These are phyloP conservation scores for Colletotrichum tabaci DNA, from an alignment of 2,329 filamentous ascomycete species.

Conservation along the genomic window DNA sequence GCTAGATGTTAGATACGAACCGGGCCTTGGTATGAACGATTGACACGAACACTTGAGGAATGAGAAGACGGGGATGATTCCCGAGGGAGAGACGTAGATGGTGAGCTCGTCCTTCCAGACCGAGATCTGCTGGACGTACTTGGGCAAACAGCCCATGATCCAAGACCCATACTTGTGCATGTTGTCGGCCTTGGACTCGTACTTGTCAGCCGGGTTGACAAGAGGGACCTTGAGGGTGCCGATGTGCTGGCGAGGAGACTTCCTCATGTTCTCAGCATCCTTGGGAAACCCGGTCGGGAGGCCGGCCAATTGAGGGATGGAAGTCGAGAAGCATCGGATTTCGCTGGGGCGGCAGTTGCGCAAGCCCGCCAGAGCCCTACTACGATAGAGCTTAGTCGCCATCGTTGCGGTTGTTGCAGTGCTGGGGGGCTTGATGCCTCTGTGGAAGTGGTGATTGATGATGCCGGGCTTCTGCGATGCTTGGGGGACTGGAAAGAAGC, in stretches of 20 bases:
- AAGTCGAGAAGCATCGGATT: slow-evolving; percentile 44
- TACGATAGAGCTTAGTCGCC: slow-evolving; percentile 73
- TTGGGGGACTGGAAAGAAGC: slow-evolving; percentile 39
- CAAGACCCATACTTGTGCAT: slow-evolving; percentile 97
- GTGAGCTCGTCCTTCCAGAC: slow-evolving; percentile 99
- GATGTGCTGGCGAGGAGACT: slow-evolving; percentile 69
- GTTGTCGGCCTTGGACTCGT: slow-evolving; percentile 86
- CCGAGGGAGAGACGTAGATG: slow-evolving; percentile 90
- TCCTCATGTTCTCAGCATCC: slow-evolving; percentile 77
- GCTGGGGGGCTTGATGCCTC: slow-evolving; percentile 42
- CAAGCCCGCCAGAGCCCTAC: slow-evolving; percentile 63
- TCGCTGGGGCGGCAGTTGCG: slow-evolving; percentile 42
- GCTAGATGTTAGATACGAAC: slow-evolving; percentile 4
- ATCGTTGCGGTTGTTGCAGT: slow-evolving; percentile 58
- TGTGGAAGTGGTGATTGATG: slow-evolving; percentile 41
- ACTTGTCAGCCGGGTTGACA: slow-evolving; percentile 95
- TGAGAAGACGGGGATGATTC: slow-evolving; percentile 90
- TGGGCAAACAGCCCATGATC: slow-evolving; percentile 95
- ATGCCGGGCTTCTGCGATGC: slow-evolving; percentile 40
- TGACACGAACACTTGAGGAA: slow-evolving; percentile 83
- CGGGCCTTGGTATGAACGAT: background rate
- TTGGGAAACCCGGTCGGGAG: slow-evolving; percentile 58
- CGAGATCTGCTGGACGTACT: slow-evolving; percentile 99
- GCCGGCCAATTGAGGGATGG: slow-evolving; percentile 44
- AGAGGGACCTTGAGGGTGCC: slow-evolving; percentile 80